A percentile compares a stretch with the other conserved stretches of the same genome.
Evolutionary conservation across 1,284 basidiomycete genomes (phyloP).

Genomic region (Heterobasidion irregulare): DNA sequence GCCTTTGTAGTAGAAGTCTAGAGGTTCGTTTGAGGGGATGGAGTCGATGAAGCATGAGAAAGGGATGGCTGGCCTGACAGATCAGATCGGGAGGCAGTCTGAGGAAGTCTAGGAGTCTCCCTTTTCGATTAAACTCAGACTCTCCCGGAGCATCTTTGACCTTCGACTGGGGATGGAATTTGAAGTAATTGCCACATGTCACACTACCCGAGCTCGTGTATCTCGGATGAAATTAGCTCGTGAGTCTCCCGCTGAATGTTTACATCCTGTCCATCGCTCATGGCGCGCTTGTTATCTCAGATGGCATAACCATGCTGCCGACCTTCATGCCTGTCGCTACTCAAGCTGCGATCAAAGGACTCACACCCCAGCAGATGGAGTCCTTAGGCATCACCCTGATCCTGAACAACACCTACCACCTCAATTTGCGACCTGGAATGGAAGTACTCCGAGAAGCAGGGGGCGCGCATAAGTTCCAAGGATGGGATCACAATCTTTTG

Average conservation of each 20-base stretch:
- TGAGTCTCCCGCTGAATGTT: conserved; percentile 24
- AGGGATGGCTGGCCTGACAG: neutral
- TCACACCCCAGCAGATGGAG: conserved; percentile 79
- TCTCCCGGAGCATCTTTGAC: too few relatives aligned
- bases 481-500: conserved; percentile 74
- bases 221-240: conserved; percentile 68
- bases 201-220: conserved; percentile 70
- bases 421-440: conserved; percentile 73
- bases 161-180: conserved; percentile 50
- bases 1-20: neutral
- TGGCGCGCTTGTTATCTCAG: conserved; percentile 26
- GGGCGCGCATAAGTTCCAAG: conserved; percentile 79
- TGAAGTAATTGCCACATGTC: conserved; percentile 69
- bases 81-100: neutral
- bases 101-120: too few relatives aligned
- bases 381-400: conserved; percentile 71
- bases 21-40: neutral
- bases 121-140: too few relatives aligned
- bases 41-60: neutral
- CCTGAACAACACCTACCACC: conserved; percentile 81
- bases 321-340: conserved; percentile 91
- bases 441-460: conserved; percentile 62
- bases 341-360: conserved; percentile 79
- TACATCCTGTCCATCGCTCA: neutral
- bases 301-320: conserved; percentile 73